These are phyloP conservation scores for Coemansia sp. DNA, from an alignment of 192 early-diverging fungal species.

Conservation along the genomic window DNA sequence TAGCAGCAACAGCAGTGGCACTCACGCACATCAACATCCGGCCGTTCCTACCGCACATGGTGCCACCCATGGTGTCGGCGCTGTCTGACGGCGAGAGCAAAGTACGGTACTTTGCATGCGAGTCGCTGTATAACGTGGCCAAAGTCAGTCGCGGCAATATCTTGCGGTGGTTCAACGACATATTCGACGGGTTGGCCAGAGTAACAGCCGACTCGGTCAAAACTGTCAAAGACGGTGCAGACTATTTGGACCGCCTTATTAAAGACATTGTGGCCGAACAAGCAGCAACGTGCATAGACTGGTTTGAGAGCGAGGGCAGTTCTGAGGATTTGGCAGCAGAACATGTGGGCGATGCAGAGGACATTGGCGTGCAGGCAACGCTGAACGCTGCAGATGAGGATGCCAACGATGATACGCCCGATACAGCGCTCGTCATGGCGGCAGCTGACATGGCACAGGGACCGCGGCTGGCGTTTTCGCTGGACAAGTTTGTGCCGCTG, in stretches of 20 bases:
- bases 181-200: constrained; percentile 95
- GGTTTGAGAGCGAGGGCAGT: constrained; percentile 29
- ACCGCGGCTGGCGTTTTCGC: constrained; percentile 71
- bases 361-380: neutral
- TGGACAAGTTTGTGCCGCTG: constrained; percentile 92
- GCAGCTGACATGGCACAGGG: neutral
- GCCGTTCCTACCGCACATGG: constrained; percentile 71
- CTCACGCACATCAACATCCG: constrained; percentile 73
- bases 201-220: constrained; percentile 82
- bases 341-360: neutral
- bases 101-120: constrained; percentile 98
- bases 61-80: constrained; percentile 93
- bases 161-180: constrained; percentile 90
- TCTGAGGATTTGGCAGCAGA: neutral
- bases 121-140: constrained; percentile 97
- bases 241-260: constrained; percentile 89
- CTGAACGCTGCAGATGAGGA: neutral
- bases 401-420: neutral
- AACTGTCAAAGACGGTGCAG: constrained; percentile 93
- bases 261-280: constrained; percentile 97
- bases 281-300: constrained; percentile 69
- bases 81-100: constrained; percentile 88
- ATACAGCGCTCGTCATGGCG: neutral
- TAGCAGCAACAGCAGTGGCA: constrained; percentile 87
- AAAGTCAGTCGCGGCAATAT: constrained; percentile 92